Evolutionary conservation across 768 basidiomycete genomes (phyloP), one percentile per base, ranked within the genome.

Genomic region (Tricholoma hemisulphureum): DNA sequence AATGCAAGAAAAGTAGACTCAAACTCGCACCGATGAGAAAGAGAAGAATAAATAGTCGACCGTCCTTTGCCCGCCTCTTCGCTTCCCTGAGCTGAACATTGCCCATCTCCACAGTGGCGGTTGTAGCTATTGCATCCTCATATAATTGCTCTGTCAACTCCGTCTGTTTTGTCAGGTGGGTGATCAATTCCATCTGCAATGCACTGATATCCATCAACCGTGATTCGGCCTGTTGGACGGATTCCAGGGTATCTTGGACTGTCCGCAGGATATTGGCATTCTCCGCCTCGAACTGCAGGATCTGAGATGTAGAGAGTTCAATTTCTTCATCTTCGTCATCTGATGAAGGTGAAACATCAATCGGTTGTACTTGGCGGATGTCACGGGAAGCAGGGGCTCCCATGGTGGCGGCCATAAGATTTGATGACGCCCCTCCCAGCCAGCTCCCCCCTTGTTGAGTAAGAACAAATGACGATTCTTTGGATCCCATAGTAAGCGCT

Each of bases 111-210:
- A 98, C 87, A 48, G 86, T 89, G 7, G 84, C 86, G 10, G 92
- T 89, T 26, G 91, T 91, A 2, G 89, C 84, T 54, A 97, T 88
- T 8, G 94, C 95, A 67, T 99, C 96, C 63, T 97, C 94, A 68
- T 93, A 97, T 59, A 99, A 75, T 71, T 93, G 86, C 66, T 98
- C 95, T 9, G 95, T 94, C 63, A 95, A 73, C 75, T 95, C 95
- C 2, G 90, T 90, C 78, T 99, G 97, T 65, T 79, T 83, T 32
- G 89, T 88, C 37, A 99, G 80, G 69, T 98, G 94, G 13, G 83
- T 78, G 51, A 97, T 86, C 63, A 99, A 80, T 71, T 98, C 92
- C 76, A 91, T 88, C 77, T 99, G 97, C 57, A 99, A 75, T 39
- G 90, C 83, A 64, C 91, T 91, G 66, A 99, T 98, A 67, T 98